Evolutionary conservation across 225 moss, liverwort and hornwort genomes (phyloP).

Genomic region (Polytrichum commune): DNA sequence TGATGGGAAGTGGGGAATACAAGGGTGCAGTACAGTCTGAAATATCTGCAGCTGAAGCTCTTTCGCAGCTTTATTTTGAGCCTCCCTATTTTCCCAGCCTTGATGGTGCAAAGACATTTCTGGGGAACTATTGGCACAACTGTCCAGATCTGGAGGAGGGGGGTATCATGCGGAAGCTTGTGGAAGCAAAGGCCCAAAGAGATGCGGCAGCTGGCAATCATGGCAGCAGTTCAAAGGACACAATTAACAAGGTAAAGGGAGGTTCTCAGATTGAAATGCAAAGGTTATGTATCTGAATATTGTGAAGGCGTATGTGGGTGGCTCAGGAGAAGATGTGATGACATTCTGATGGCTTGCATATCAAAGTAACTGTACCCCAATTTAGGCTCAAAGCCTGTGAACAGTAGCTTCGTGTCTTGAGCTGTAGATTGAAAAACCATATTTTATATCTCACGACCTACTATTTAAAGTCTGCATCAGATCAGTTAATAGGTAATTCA

Average conservation of each 20-base stretch:
- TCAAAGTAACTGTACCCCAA: too few species aligned
- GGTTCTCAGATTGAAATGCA: too few species aligned
- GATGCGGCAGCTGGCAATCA: background rate
- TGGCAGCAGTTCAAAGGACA: constrained; percentile 17
- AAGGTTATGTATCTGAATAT: too few species aligned
- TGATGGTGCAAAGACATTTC: constrained; percentile 74
- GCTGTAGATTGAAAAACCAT: background rate
- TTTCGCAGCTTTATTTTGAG: constrained; percentile 71
- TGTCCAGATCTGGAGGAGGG: constrained; percentile 48
- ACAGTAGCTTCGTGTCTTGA: background rate
- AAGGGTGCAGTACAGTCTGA: constrained; percentile 66
- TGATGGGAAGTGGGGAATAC: constrained; percentile 80
- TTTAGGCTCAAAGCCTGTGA: background rate
- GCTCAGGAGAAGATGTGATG: background rate
- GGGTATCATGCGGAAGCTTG: constrained; percentile 40
- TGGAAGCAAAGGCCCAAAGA: constrained; percentile 24
- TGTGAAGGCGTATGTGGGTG: background rate
- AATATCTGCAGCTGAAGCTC: constrained; percentile 63
- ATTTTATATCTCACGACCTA: too few species aligned
- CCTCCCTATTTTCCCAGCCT: constrained; percentile 82
- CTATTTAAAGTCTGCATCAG: too few species aligned
- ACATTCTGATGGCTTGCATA: too few species aligned
- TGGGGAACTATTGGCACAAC: constrained; percentile 71
- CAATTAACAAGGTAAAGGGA: constrained; percentile 24
- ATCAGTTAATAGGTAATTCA: too few species aligned